Evolutionary conservation across 108 stramenopile genomes (phyloP).

Genomic region (Epipyxis sp.): DNA sequence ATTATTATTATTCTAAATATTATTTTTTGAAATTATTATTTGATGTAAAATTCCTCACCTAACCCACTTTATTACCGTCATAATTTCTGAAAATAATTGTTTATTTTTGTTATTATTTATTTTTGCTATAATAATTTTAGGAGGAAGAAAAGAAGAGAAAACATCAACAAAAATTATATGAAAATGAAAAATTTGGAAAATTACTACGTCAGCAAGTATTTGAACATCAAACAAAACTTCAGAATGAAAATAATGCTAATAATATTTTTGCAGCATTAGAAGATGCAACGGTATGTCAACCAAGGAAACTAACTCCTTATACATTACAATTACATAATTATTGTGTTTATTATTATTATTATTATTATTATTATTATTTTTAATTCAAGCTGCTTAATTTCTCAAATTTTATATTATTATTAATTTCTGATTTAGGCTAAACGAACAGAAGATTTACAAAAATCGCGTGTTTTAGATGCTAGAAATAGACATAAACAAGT

Average conservation of each 20-base stretch:
- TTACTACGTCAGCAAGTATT: slow-evolving; percentile 4
- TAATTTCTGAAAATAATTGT: background rate
- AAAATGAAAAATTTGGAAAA: background rate
- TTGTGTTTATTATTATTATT: too few relatives aligned
- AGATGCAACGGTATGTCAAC: background rate
- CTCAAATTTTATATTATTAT: background rate
- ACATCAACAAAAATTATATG: background rate
- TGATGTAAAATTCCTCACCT: background rate
- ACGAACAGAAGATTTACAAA: background rate
- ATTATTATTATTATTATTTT: background rate
- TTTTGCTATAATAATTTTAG: background rate
- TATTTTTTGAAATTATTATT: background rate
- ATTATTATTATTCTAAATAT: background rate
- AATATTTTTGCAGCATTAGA: background rate
- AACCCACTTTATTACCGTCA: too few relatives aligned
- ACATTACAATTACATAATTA: too few relatives aligned
- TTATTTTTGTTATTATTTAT: slow-evolving; percentile 2
- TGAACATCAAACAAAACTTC: background rate
- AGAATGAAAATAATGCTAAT: background rate
- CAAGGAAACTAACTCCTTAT: too few relatives aligned
- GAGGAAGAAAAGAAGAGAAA: background rate
- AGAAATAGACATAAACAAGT: slow-evolving; percentile 11
- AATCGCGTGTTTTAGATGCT: background rate
- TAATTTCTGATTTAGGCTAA: background rate
- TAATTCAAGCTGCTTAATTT: too few relatives aligned